Conservation (phyloP, 345 rosid species). For the Melaleuca quinquenervia region DNA sequence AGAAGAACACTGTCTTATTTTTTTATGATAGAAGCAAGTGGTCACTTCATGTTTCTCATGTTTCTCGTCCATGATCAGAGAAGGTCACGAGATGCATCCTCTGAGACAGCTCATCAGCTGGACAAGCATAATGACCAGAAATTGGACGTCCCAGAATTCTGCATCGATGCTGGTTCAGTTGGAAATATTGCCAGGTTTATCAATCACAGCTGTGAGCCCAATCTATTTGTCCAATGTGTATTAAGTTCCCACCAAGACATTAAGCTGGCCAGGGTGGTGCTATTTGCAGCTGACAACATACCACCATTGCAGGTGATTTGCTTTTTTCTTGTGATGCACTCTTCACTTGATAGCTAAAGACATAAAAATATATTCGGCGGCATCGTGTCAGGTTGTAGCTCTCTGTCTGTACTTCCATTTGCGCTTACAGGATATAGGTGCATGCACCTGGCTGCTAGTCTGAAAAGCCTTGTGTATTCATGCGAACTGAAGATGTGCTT, state of each 20-base stretch:
- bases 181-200: slow-evolving; percentile 91
- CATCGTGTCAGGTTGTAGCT: not conserved
- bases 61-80: slow-evolving; percentile 29
- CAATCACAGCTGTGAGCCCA: slow-evolving; percentile 93
- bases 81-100: slow-evolving; percentile 38
- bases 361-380: not conserved
- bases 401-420: not conserved
- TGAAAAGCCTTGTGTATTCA: not conserved
- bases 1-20: too few relatives aligned
- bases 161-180: slow-evolving; percentile 74
- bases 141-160: slow-evolving; percentile 66
- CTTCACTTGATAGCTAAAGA: not conserved
- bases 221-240: slow-evolving; percentile 84
- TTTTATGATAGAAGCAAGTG: too few relatives aligned
- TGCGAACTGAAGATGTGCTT: not conserved
- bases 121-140: slow-evolving; percentile 28
- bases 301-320: slow-evolving; percentile 74
- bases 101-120: slow-evolving; percentile 9
- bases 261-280: slow-evolving; percentile 75
- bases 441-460: not conserved
- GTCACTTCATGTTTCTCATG: not conserved
- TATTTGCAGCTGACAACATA: slow-evolving; percentile 92
- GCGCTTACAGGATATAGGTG: not conserved
- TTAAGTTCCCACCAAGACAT: slow-evolving; percentile 73
- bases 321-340: not conserved